Percentiles rank a stretch among this genome's conserved stretches.
phyloP scores from a whole-genome alignment of 2,329 filamentous ascomycete species.

The Fusarium penzigii region DNA sequence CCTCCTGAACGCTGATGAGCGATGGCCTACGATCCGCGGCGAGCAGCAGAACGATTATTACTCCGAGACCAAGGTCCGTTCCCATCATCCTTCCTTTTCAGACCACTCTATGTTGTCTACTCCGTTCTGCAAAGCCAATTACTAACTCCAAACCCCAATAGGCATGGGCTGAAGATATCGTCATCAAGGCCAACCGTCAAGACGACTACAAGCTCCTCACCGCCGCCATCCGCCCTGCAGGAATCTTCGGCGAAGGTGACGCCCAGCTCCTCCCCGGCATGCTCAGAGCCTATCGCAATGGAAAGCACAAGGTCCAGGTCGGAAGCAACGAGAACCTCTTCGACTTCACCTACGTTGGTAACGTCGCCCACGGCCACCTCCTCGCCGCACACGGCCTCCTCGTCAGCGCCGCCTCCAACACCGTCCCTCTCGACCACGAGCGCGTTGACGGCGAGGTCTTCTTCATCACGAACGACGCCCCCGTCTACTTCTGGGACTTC shows the following conservation, averaged over 20 bases:
- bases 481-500: conserved; percentile 91
- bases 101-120: too few relatives aligned
- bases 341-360: conserved; percentile 66
- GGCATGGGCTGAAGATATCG: conserved; percentile 80
- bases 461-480: conserved; percentile 86
- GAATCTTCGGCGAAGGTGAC: conserved; percentile 91
- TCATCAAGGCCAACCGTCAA: conserved; percentile 72
- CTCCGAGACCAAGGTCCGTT: conserved; percentile 80
- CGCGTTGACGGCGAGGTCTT: conserved; percentile 83
- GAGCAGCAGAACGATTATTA: conserved; percentile 77
- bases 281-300: conserved; percentile 67
- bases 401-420: conserved; percentile 54
- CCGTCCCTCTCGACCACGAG: conserved; percentile 69
- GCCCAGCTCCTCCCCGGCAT: conserved; percentile 73
- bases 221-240: conserved; percentile 79
- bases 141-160: conserved; percentile 18
- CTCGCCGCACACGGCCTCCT: conserved; percentile 77
- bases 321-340: conserved; percentile 68
- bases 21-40: conserved; percentile 74
- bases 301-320: conserved; percentile 76
- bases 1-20: conserved; percentile 82
- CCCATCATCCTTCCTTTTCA: neutral
- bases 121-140: neutral
- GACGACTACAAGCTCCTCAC: conserved; percentile 66
- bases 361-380: conserved; percentile 74